Conservation (phyloP, 305 asterid species). For the Fraxinus baroniana region DNA sequence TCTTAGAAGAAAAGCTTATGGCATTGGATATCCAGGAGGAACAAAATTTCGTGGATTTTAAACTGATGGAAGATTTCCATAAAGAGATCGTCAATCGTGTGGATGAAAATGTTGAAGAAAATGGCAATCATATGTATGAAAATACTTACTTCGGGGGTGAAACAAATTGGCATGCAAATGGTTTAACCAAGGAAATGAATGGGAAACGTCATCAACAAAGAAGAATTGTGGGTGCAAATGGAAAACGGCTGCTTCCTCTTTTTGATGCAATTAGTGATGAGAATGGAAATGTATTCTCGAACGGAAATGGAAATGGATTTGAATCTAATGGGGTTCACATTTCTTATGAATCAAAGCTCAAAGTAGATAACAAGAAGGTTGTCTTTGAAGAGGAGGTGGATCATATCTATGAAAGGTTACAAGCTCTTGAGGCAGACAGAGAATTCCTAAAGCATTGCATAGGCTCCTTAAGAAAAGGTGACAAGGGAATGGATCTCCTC, state of each 20-base stretch:
- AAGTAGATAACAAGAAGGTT: slow-evolving; percentile 45
- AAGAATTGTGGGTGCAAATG: slow-evolving; percentile 39
- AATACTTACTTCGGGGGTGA: slow-evolving; percentile 25
- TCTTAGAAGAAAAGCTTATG: slow-evolving; percentile 75
- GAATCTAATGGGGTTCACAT: slow-evolving; percentile 40
- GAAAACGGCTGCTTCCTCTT: slow-evolving; percentile 82
- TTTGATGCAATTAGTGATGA: slow-evolving; percentile 67
- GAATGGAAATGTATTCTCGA: slow-evolving; percentile 33
- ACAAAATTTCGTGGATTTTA: slow-evolving; percentile 36
- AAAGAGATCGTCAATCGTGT: slow-evolving; percentile 32
- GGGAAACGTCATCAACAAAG: slow-evolving; percentile 42
- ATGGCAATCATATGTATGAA: slow-evolving; percentile 31
- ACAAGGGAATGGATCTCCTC: slow-evolving; percentile 87
- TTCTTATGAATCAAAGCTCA: slow-evolving; percentile 28
- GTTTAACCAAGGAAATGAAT: slow-evolving; percentile 39
- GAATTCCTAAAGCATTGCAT: slow-evolving; percentile 90
- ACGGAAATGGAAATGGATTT: slow-evolving; percentile 30
- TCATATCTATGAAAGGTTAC: slow-evolving; percentile 79
- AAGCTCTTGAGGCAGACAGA: slow-evolving; percentile 91
- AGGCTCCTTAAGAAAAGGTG: slow-evolving; percentile 84
- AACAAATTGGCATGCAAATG: slow-evolving; percentile 41
- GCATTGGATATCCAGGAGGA: slow-evolving; percentile 51
- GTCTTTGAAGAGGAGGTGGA: slow-evolving; percentile 79
- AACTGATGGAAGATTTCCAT: slow-evolving; percentile 19
- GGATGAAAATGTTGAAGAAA: slow-evolving; percentile 29